A percentile compares a stretch with the other conserved stretches of the same genome.
Evolutionary conservation across 805 yeast genomes (phyloP).

Genomic region (Sugiyamaella lignohabitans): DNA sequence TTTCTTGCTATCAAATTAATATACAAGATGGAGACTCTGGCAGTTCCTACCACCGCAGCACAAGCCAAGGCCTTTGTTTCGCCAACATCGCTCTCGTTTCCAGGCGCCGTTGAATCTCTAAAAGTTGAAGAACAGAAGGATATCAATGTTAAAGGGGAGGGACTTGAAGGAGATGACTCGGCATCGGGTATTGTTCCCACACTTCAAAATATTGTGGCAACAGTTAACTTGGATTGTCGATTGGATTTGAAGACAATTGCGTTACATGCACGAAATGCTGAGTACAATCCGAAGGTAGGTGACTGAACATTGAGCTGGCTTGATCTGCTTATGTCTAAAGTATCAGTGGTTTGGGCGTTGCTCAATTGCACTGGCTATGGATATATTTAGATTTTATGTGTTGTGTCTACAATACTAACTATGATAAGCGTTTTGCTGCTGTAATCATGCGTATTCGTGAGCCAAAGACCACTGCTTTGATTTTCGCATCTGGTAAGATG

Average conservation of each 20-base stretch:
- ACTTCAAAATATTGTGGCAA: slow-evolving; percentile 85
- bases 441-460: slow-evolving; percentile 99
- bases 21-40: slow-evolving; percentile 57
- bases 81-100: slow-evolving; percentile 56
- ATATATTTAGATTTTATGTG: background rate
- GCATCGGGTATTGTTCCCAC: slow-evolving; percentile 97
- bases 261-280: slow-evolving; percentile 97
- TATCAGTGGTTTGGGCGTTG: slow-evolving; percentile 34
- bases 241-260: slow-evolving; percentile 96
- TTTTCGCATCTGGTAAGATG: slow-evolving; percentile 98
- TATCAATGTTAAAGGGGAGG: slow-evolving; percentile 20
- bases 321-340: too few species aligned
- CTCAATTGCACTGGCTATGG: slow-evolving; percentile 2
- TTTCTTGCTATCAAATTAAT: background rate
- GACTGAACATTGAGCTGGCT: background rate
- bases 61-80: slow-evolving; percentile 69
- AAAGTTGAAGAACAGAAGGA: slow-evolving; percentile 12
- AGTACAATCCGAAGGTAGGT: slow-evolving; percentile 65
- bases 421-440: slow-evolving; percentile 80
- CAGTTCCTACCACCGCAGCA: slow-evolving; percentile 71
- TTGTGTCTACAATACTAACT: background rate
- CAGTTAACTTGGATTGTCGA: slow-evolving; percentile 94
- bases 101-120: slow-evolving; percentile 42
- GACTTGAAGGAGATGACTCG: slow-evolving; percentile 48
- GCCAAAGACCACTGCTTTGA: slow-evolving; percentile 95